A percentile compares a stretch with the other conserved stretches of the same genome.
Conservation (phyloP, 352 stramenopile genomes). For the Phytopythium boreale region DNA sequence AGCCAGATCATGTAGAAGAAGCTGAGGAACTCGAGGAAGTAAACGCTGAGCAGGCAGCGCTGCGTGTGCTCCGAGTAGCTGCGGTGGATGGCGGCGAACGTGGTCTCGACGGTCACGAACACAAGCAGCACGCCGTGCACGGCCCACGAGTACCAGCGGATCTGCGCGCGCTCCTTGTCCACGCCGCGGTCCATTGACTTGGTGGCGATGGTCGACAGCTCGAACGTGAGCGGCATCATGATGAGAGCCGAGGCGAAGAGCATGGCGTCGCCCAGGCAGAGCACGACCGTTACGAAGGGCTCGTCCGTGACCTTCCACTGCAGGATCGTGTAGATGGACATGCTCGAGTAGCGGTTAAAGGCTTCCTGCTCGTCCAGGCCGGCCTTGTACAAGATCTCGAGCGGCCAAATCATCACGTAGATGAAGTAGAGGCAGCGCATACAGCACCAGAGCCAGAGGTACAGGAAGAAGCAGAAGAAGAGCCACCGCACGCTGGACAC, state of each 20-base stretch:
- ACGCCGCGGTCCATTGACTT: conserved; percentile 48
- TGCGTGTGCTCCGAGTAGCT: conserved; percentile 58
- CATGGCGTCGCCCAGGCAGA: conserved; percentile 36
- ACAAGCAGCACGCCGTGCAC: conserved; percentile 26
- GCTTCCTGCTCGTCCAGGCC: conserved; percentile 16
- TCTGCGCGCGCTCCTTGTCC: conserved; percentile 41
- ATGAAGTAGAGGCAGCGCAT: conserved; percentile 38
- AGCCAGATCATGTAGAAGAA: conserved; percentile 51
- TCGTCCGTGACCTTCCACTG: conserved; percentile 32
- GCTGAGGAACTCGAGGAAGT: conserved; percentile 44
- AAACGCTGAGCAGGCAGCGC: conserved; percentile 31
- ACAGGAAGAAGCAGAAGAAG: conserved; percentile 60
- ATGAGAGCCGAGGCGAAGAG: conserved; percentile 42
- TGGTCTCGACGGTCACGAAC: conserved; percentile 25
- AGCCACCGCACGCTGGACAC: conserved; percentile 58
- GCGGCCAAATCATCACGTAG: conserved; percentile 30
- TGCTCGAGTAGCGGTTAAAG: conserved; percentile 35
- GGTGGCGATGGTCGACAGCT: conserved; percentile 43
- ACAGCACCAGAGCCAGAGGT: conserved; percentile 36
- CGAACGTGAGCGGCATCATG: conserved; percentile 48
- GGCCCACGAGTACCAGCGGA: conserved; percentile 22
- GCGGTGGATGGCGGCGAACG: conserved; percentile 24
- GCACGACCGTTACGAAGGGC: conserved; percentile 21
- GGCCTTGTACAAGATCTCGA: conserved; percentile 16
- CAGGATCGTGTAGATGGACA: conserved; percentile 39